Percentiles rank a stretch among this genome's conserved stretches.
Conservation (phyloP, 129 eudicot species). For the Silybum marianum region DNA sequence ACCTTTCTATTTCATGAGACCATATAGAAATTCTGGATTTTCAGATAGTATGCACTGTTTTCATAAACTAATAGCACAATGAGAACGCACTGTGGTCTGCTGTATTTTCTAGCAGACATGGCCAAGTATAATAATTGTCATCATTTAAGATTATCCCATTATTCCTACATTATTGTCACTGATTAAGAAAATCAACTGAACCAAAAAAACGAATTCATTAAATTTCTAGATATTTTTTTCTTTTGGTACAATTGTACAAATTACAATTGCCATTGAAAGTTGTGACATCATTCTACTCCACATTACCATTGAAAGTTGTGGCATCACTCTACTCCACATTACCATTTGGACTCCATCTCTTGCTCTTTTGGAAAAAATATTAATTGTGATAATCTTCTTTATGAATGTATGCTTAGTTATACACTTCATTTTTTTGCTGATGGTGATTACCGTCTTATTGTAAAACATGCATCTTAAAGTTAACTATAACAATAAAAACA, state of each 20-base stretch:
- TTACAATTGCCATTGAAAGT: too few species aligned
- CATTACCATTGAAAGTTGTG: background rate
- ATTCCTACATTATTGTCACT: too few species aligned
- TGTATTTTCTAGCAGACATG: too few species aligned
- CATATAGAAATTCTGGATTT: background rate
- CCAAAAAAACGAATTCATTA: too few species aligned
- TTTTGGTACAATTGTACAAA: too few species aligned
- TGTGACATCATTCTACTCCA: background rate
- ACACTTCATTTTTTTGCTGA: background rate
- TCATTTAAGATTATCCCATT: too few species aligned
- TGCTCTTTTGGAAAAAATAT: too few species aligned
- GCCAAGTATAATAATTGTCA: too few species aligned
- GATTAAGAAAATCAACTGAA: too few species aligned
- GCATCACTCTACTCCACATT: background rate
- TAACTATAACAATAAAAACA: constrained; percentile 1
- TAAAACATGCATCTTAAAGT: background rate
- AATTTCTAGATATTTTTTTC: too few species aligned
- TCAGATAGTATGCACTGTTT: background rate
- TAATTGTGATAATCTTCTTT: background rate
- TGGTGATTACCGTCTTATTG: background rate
- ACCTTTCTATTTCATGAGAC: background rate
- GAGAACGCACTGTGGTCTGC: background rate
- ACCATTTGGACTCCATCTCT: too few species aligned
- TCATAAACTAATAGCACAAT: background rate
- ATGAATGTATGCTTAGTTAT: background rate